Evolutionary conservation across 768 basidiomycete species (phyloP).

Genomic region (Tulasnella sp.): DNA sequence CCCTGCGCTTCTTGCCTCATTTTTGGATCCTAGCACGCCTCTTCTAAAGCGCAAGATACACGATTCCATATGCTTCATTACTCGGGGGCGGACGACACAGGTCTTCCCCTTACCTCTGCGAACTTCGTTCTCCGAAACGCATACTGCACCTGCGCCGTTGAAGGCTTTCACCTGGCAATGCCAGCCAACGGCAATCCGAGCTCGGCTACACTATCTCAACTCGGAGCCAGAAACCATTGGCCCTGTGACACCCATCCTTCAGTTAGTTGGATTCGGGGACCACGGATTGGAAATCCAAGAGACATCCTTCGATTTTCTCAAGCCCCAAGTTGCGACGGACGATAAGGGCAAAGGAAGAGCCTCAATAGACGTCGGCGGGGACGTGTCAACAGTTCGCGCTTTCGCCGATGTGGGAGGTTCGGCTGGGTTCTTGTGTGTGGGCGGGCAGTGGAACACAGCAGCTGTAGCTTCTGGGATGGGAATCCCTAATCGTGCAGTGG

Average conservation of each 20-base stretch:
- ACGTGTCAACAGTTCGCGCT: constrained; percentile 39
- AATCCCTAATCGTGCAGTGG: constrained; percentile 28
- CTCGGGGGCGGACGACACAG: constrained; percentile 4
- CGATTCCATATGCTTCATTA: constrained; percentile 45
- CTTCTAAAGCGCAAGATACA: constrained; percentile 50
- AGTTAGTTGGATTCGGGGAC: constrained; percentile 58
- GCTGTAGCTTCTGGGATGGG: background rate
- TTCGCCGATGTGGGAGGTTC: constrained; percentile 56
- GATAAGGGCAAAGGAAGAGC: constrained; percentile 39
- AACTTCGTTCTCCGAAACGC: background rate
- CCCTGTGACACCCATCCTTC: constrained; percentile 38
- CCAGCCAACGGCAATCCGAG: background rate
- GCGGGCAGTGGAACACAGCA: constrained; percentile 40
- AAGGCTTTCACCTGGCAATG: constrained; percentile 2
- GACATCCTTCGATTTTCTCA: constrained; percentile 41
- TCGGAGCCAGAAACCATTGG: background rate
- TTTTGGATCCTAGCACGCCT: constrained; percentile 22
- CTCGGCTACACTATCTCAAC: background rate
- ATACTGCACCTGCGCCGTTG: constrained; percentile 19
- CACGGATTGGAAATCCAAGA: constrained; percentile 70
- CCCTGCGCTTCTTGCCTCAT: constrained; percentile 29
- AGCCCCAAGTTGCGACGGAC: constrained; percentile 18
- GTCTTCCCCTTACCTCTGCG: constrained; percentile 6
- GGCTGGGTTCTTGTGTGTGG: constrained; percentile 44
- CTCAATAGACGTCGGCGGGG: constrained; percentile 19